Percentiles rank a stretch among this genome's conserved stretches.
Evolutionary conservation across 75 land plant genomes (phyloP).

Genomic region (Selaginella tamariscina): DNA sequence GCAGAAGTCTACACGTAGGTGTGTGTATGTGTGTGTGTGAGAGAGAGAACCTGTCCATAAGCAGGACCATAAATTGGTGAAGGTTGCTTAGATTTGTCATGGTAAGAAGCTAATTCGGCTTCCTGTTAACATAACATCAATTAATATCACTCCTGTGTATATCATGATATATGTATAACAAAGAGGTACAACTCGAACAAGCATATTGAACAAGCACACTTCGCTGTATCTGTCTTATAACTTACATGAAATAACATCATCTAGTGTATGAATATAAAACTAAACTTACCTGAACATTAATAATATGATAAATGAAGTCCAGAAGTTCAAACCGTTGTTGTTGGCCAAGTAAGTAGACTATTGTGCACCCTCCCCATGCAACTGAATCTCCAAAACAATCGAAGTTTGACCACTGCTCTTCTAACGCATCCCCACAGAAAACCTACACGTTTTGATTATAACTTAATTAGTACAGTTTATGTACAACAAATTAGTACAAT

Average conservation of each 20-base stretch:
- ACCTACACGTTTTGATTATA: slow-evolving; percentile 93
- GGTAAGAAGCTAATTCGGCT: not conserved
- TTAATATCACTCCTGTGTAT: too few species aligned
- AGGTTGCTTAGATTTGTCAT: not conserved
- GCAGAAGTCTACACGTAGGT: too few species aligned
- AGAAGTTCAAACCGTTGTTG: slow-evolving; percentile 90
- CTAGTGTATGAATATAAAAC: too few species aligned
- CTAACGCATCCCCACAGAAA: slow-evolving; percentile 49
- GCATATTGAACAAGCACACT: too few species aligned
- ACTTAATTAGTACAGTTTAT: slow-evolving; percentile 84
- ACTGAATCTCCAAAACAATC: slow-evolving; percentile 79
- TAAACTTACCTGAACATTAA: too few species aligned
- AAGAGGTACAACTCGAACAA: too few species aligned
- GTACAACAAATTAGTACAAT: too few species aligned
- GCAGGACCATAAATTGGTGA: not conserved
- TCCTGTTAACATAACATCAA: not conserved
- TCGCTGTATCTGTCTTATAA: too few species aligned
- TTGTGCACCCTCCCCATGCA: slow-evolving; percentile 97
- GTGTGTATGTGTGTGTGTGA: too few species aligned
- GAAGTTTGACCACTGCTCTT: slow-evolving; percentile 30
- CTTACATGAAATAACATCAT: too few species aligned
- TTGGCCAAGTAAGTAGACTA: slow-evolving; percentile 87
- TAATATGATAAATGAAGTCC: slow-evolving; percentile 91
- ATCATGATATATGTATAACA: too few species aligned
- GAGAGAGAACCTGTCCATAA: slow-evolving; percentile 23